A percentile compares a stretch with the other conserved stretches of the same genome.
phyloP scores from a whole-genome alignment of 192 early-diverging fungal genomes.

The Backusella morwellensis region DNA sequence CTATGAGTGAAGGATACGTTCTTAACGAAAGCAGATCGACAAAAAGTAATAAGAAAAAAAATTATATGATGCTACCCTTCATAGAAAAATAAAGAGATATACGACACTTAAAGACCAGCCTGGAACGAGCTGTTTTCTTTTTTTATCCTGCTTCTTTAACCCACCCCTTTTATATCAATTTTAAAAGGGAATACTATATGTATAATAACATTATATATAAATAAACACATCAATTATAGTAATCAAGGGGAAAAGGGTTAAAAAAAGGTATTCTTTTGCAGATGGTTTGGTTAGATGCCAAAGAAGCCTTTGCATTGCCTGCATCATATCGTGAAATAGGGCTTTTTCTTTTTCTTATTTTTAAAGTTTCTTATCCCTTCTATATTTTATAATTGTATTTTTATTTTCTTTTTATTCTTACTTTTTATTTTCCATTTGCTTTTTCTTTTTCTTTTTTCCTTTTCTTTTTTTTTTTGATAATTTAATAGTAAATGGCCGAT shows the following conservation, averaged over 20 bases:
- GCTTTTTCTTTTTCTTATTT: neutral
- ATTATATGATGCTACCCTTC: neutral
- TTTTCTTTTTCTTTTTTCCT: neutral
- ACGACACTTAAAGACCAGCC: neutral
- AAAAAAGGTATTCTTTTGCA: neutral
- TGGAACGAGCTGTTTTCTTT: neutral
- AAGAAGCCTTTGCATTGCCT: neutral
- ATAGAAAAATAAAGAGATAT: neutral
- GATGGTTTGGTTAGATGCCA: conserved; percentile 13
- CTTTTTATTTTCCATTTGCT: neutral
- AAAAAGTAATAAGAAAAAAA: neutral
- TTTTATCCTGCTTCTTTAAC: conserved; percentile 3
- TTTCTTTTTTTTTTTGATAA: neutral
- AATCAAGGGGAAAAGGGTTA: neutral
- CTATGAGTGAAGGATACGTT: neutral
- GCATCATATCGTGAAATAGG: conserved; percentile 3
- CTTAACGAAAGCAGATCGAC: neutral
- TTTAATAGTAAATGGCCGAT: neutral
- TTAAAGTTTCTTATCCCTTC: conserved; percentile 3
- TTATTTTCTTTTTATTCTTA: neutral
- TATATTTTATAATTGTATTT: neutral
- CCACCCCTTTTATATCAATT: neutral
- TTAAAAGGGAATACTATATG: neutral
- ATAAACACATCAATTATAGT: neutral
- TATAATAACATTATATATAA: neutral